Percentiles rank a stretch among this genome's conserved stretches.
phyloP scores from a whole-genome alignment of 2,329 filamentous ascomycete genomes.

The Scleromitrula shiraiana region DNA sequence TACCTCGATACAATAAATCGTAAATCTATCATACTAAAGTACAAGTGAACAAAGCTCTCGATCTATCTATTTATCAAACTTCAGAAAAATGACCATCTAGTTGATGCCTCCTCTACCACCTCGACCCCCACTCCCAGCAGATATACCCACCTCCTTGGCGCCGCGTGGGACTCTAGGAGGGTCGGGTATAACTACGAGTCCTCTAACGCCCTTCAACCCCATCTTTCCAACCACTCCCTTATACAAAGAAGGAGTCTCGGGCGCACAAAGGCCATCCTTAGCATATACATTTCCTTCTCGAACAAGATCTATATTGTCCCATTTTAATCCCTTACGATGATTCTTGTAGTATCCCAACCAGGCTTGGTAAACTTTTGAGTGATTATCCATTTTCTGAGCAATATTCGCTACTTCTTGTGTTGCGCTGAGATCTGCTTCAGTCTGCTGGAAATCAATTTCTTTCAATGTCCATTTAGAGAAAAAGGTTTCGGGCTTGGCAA shows the following conservation, averaged over 20 bases:
- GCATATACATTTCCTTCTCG: conserved; percentile 44
- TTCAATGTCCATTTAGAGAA: conserved; percentile 44
- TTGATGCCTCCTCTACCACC: background rate
- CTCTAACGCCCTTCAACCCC: conserved; percentile 45
- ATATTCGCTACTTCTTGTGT: conserved; percentile 33
- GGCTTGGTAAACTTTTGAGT: conserved; percentile 45
- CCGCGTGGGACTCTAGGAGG: conserved; percentile 26
- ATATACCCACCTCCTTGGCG: conserved; percentile 15
- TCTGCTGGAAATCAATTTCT: conserved; percentile 45
- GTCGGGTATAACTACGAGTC: conserved; percentile 40
- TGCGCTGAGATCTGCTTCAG: conserved; percentile 38
- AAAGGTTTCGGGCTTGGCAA: conserved; percentile 47
- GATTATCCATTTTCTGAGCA: conserved; percentile 38
- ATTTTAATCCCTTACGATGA: conserved; percentile 36
- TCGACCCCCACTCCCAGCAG: background rate
- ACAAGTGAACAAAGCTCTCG: too few species aligned
- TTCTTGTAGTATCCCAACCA: conserved; percentile 50
- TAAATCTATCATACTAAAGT: too few species aligned
- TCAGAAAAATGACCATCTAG: too few species aligned
- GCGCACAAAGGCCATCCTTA: conserved; percentile 37
- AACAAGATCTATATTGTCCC: conserved; percentile 36
- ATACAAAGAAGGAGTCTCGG: conserved; percentile 40
- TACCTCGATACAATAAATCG: too few species aligned
- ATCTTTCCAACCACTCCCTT: conserved; percentile 47
- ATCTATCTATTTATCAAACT: too few species aligned